Base-by-base conservation (phyloP, 108 stramenopile genomes). In the Nitzschia sp. region DNA sequence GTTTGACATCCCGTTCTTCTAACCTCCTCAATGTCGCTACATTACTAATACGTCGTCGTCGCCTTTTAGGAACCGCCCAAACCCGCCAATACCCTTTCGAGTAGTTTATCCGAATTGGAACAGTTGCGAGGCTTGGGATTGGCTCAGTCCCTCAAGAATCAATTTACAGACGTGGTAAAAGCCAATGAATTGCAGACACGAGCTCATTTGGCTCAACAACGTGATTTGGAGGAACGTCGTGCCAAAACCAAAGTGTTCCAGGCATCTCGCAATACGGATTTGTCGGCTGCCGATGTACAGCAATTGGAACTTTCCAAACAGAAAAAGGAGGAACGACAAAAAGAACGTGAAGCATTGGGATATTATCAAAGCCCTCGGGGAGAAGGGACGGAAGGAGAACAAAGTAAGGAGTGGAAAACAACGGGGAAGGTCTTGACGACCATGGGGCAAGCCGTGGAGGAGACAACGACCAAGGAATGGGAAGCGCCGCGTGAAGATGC, bases 381-480 rank as follows among this genome's bases (percentile, higher is more conserved):
- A 9, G 38, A 13, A 6, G 38, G 38, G 9, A 13, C 9, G 9
- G 38, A 13, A 6, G 38, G 13, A 9, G 38, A 13, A 9, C 38
- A 42, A 13, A 42, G 13, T 13, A 42, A 42, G 38, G 49, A 51
- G 5, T 51, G 49, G 49, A 51, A 51, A 51, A 51, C 49, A 17
- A 51, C 13, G 49, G 49, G 49, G 4, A 51, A 51, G n/a, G 49
- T 51, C 49, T 19, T n/a, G 8, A 51, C 49, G n/a, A 51, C 49
- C n/a, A 51, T 19, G 4, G 49, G 49, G 21, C 8, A 8, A 19
- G 49, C 13, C 4, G 11, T 15, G 15, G 21, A 17, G 18, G 21
- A 8, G 4, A 23, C 49, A 4, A 51, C 13, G 4, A 51, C 49
- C 49, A 51, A 51, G 21, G 49, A 51, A 51, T 51, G 49, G 49